phyloP scores from a whole-genome alignment of 352 stramenopile species.

The Thalassiosira livingstoniorum region DNA sequence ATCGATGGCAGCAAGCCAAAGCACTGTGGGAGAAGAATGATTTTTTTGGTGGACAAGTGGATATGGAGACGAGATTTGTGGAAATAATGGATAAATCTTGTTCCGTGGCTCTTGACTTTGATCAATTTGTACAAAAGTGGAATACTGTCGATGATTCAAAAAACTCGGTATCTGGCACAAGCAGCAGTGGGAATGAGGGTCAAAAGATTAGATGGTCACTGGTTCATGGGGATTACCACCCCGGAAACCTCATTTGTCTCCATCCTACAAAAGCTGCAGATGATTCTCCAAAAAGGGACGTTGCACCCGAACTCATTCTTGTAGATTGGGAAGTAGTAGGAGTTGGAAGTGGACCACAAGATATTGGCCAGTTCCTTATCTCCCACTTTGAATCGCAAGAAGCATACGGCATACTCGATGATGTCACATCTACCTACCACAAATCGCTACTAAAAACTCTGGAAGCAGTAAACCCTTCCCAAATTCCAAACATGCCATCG shows the following conservation, averaged over 20 bases:
- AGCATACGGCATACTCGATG: conserved; percentile 51
- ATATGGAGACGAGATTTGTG: conserved; percentile 10
- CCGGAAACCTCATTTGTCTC: conserved; percentile 63
- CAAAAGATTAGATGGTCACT: conserved; percentile 44
- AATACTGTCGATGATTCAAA: neutral
- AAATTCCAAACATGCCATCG: neutral
- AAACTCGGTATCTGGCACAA: neutral
- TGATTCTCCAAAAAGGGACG: too few species aligned
- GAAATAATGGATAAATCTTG: conserved; percentile 37
- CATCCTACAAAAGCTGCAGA: neutral
- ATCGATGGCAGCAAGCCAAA: conserved; percentile 26
- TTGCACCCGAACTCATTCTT: conserved; percentile 34
- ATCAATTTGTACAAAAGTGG: conserved; percentile 32
- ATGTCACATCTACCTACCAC: conserved; percentile 9
- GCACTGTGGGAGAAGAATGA: conserved; percentile 11
- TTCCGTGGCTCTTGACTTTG: conserved; percentile 25
- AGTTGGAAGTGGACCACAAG: conserved; percentile 69
- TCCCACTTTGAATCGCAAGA: conserved; percentile 61
- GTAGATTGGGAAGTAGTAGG: conserved; percentile 76
- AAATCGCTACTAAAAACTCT: conserved; percentile 20
- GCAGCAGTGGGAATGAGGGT: neutral
- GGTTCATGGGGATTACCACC: conserved; percentile 74
- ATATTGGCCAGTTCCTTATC: conserved; percentile 75
- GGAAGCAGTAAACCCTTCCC: conserved; percentile 1
- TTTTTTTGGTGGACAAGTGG: conserved; percentile 24